Evolutionary conservation across 2,329 filamentous ascomycete genomes (phyloP), one percentile per base, ranked within the genome.

Genomic region (Penicillium sp.): DNA sequence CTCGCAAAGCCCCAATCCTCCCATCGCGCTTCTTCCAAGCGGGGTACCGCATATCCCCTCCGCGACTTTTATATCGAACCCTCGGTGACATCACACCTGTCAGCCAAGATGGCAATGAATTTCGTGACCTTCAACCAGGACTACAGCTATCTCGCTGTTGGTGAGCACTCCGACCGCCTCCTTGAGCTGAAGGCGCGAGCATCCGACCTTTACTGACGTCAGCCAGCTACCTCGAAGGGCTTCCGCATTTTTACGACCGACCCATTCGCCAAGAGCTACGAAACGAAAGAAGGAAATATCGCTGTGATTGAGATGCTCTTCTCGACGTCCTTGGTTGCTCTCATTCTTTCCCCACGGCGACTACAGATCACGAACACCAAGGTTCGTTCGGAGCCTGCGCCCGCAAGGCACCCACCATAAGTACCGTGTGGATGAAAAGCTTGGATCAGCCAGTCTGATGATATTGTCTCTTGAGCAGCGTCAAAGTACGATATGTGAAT

Each of bases 41-140:
- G 63, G 68, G 64, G 63, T 67, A 37, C 48, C 60, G 60, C 64
- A 52, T 43, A 62, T 43, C 41, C 48, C 41, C 17, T 61, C 64
- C 37, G 59, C 65, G 45, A 60, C 60, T 62, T 53, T 59, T 37
- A 25, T 59, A 63, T 65, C 60, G 57, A 60, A 57, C 49, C 45
- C 34, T 58, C 41, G 53, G 58, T 39, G 57, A 43, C 45, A 38
- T 22, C 20, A 35, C 35, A 42, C 41, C 54, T 55, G 17, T 35
- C 37, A 49, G 39, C 50, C 64, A 83, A 74, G 61, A 91, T 91
- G 88, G 80, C 88, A 51, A 92, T 98, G 82, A 99, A 99, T 79
- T 99, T 96, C 80, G 92, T 99, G 71, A 97, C 94, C 43, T 99
- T 98, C 80, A 99, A 99, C 79, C 95, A 99, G 83, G 95, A 99